A percentile compares a stretch with the other conserved stretches of the same genome.
phyloP scores from a whole-genome alignment of 73 alveolate genomes.

The Uronychia setigera region DNA sequence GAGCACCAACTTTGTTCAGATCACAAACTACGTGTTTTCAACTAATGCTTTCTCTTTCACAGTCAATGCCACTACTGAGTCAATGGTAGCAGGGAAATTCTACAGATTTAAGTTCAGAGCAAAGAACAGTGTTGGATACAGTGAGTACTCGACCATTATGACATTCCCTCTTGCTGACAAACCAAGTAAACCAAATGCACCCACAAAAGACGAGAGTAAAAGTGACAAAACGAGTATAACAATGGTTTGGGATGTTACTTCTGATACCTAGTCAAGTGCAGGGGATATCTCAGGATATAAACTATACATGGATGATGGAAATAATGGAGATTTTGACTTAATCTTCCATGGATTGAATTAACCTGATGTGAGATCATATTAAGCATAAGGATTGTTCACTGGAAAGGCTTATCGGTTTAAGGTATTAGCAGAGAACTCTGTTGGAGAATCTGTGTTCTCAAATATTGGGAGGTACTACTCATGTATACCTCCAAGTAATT shows the following conservation, averaged over 20 bases:
- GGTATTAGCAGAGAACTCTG: conserved; percentile 41
- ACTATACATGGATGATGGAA: conserved; percentile 60
- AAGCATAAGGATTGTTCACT: conserved; percentile 26
- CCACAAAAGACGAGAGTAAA: neutral
- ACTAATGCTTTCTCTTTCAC: conserved; percentile 36
- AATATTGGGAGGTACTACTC: conserved; percentile 8
- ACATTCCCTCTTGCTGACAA: conserved; percentile 47
- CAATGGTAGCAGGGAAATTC: conserved; percentile 30
- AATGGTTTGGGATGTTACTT: conserved; percentile 39
- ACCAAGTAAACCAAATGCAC: conserved; percentile 42
- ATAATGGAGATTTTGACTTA: conserved; percentile 25
- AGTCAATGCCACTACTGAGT: conserved; percentile 20
- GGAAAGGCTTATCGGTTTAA: conserved; percentile 58
- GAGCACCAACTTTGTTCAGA: conserved; percentile 12
- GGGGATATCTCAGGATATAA: conserved; percentile 63
- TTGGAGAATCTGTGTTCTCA: conserved; percentile 29
- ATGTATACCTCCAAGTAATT: conserved; percentile 45
- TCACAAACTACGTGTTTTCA: conserved; percentile 7
- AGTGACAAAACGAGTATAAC: conserved; percentile 14
- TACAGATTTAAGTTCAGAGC: conserved; percentile 42
- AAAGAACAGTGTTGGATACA: conserved; percentile 20
- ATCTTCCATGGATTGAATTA: conserved; percentile 34
- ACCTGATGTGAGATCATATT: conserved; percentile 6
- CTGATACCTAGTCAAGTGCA: conserved; percentile 41
- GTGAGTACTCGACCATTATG: conserved; percentile 10